A percentile compares a stretch with the other conserved stretches of the same genome.
phyloP scores from a whole-genome alignment of 192 early-diverging fungal species.

The Coemansia sp. region DNA sequence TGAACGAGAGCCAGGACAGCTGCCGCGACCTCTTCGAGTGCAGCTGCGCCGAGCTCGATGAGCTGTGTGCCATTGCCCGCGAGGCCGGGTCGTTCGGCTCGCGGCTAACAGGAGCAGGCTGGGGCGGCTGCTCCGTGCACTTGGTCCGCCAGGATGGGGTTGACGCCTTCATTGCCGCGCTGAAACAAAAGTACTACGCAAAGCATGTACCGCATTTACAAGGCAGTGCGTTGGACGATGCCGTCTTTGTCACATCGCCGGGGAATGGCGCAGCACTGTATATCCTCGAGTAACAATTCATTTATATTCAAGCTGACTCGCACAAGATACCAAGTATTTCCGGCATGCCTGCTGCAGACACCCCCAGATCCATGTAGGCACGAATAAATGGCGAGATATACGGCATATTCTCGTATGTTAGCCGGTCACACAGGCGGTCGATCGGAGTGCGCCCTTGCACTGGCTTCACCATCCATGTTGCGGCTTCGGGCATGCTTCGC shows the following conservation, averaged over 20 bases:
- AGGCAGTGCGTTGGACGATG: slow-evolving; percentile 45
- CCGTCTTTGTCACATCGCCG: slow-evolving; percentile 45
- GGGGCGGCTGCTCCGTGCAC: slow-evolving; percentile 85
- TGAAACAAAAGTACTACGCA: slow-evolving; percentile 64
- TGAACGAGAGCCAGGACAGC: slow-evolving; percentile 82
- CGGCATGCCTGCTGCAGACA: slow-evolving; percentile 25
- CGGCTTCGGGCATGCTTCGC: slow-evolving; percentile 12
- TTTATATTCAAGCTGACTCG: no score
- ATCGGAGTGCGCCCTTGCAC: slow-evolving; percentile 31
- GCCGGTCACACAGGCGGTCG: slow-evolving; percentile 23
- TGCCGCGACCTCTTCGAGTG: slow-evolving; percentile 79
- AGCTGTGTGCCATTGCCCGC: slow-evolving; percentile 60
- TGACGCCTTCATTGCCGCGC: slow-evolving; percentile 51
- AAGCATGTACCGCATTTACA: slow-evolving; percentile 49
- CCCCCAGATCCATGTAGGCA: slow-evolving; percentile 29
- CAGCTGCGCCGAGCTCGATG: slow-evolving; percentile 79
- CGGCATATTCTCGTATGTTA: slow-evolving; percentile 31
- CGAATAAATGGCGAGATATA: slow-evolving; percentile 27
- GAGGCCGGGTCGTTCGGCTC: slow-evolving; percentile 71
- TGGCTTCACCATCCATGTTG: slow-evolving; percentile 14
- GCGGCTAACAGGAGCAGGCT: slow-evolving; percentile 89
- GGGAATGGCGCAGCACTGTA: slow-evolving; percentile 23
- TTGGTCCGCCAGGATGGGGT: slow-evolving; percentile 62
- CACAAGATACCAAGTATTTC: no score
- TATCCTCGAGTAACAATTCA: no score